Conservation (phyloP, 2,329 filamentous ascomycete genomes). For the Colletotrichum plurivorum region DNA sequence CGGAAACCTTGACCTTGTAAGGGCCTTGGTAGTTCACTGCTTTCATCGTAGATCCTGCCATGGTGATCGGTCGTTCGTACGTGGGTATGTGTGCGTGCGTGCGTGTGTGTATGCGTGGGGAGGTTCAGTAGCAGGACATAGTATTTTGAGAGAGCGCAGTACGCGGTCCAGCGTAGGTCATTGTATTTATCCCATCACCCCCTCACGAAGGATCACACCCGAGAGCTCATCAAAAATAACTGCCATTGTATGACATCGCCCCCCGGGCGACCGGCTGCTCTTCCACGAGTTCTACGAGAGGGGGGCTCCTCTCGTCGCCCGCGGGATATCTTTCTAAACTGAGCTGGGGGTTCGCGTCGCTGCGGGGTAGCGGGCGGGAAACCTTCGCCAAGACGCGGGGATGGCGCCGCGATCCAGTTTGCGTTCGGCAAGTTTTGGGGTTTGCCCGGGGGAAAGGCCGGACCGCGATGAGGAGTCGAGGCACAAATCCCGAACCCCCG, state of each 20-base stretch:
- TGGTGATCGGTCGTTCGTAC: not conserved
- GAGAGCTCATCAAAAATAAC: slow-evolving; percentile 17
- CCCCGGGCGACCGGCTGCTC: slow-evolving; percentile 20
- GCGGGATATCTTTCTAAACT: slow-evolving; percentile 27
- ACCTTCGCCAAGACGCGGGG: slow-evolving; percentile 31
- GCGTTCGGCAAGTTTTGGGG: slow-evolving; percentile 5
- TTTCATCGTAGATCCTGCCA: slow-evolving; percentile 65
- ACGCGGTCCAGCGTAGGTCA: not conserved
- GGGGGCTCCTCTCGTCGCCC: slow-evolving; percentile 20
- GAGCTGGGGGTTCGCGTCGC: slow-evolving; percentile 7
- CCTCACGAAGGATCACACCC: slow-evolving; percentile 9
- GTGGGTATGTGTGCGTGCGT: not conserved
- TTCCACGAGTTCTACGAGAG: too few relatives aligned
- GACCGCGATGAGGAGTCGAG: not conserved
- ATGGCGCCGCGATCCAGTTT: slow-evolving; percentile 16
- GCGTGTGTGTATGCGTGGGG: not conserved
- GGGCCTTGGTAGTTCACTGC: slow-evolving; percentile 75
- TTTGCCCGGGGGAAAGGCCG: not conserved
- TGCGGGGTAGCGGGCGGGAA: slow-evolving; percentile 36
- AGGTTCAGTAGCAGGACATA: not conserved
- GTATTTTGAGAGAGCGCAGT: too few relatives aligned
- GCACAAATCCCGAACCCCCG: slow-evolving; percentile 31
- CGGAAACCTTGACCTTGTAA: slow-evolving; percentile 73
- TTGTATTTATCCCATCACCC: slow-evolving; percentile 25
- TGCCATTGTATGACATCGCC: not conserved